These are phyloP conservation scores for Aspergillus thermomutatus DNA, from an alignment of 2,329 filamentous ascomycete genomes.

Conservation along the genomic window DNA sequence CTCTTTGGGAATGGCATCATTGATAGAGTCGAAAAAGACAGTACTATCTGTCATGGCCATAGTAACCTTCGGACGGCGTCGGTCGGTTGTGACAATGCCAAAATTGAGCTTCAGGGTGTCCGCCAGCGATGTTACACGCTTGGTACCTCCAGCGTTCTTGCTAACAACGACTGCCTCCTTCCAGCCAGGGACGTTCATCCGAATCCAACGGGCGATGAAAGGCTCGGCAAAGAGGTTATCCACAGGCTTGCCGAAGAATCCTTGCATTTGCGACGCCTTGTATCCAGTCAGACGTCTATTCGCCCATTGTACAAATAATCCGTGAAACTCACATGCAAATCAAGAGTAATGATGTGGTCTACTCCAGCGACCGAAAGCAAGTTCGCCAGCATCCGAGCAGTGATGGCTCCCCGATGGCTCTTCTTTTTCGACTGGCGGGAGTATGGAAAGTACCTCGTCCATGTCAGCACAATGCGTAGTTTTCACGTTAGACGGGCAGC, in stretches of 20 bases:
- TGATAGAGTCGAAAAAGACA: slow-evolving; percentile 65
- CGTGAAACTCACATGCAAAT: slow-evolving; percentile 68
- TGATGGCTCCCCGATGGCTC: slow-evolving; percentile 91
- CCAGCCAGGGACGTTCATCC: slow-evolving; percentile 83
- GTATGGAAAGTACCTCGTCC: slow-evolving; percentile 83
- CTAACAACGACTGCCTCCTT: slow-evolving; percentile 89
- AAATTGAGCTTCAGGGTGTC: slow-evolving; percentile 97
- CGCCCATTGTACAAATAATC: slow-evolving; percentile 2
- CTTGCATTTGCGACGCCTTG: slow-evolving; percentile 92
- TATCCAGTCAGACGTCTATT: slow-evolving; percentile 15
- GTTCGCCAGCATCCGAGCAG: slow-evolving; percentile 94
- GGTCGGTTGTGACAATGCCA: slow-evolving; percentile 71
- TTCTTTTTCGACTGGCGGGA: slow-evolving; percentile 99
- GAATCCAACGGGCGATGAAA: slow-evolving; percentile 92
- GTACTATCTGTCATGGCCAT: slow-evolving; percentile 72
- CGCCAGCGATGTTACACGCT: slow-evolving; percentile 91
- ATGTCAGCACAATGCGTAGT: slow-evolving; percentile 34
- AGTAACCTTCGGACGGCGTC: slow-evolving; percentile 50
- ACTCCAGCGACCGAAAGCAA: slow-evolving; percentile 89
- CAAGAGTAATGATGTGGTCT: slow-evolving; percentile 95
- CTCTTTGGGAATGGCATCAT: slow-evolving; percentile 37
- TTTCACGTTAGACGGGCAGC: slow-evolving; percentile 31
- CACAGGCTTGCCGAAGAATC: slow-evolving; percentile 96
- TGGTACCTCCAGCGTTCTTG: slow-evolving; percentile 96
- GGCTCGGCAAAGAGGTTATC: slow-evolving; percentile 97